Evolutionary conservation across 805 yeast genomes (phyloP), one percentile per base, ranked within the genome.

Genomic region (Saccharomyces paradoxus): DNA sequence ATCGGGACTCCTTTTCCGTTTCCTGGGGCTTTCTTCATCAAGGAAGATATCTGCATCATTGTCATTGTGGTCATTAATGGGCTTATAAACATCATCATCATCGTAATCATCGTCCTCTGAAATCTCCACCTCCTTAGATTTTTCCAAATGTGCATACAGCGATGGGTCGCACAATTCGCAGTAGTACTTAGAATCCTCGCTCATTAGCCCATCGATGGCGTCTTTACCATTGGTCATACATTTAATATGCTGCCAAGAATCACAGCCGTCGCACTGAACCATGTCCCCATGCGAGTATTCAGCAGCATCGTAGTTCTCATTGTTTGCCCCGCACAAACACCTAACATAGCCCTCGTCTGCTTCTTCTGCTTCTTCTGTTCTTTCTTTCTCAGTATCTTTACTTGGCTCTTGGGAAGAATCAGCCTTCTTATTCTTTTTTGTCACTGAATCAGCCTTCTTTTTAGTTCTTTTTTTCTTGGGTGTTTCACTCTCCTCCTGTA

Each of bases 221-320:
- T 62, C 62, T 10, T 64, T 59, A 4, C 71, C 64, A 5, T 68
- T 63, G 27, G 84, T 77, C 79, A 84, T 75, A 67, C 91, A 86
- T 53, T 64, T 70, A 31, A 80, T 78, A 63, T 86, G 91, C 64
- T 86, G 90, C 90, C 90, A 86, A 1, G 89, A 79, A 48, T 75
- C 68, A 64, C 91, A 86, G 7, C 69, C 60, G 28, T 82, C 88
- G 68, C 91, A 86, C 61, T 81, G 82, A 28, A 84, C 77, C 86
- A 84, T 83, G 12, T 73, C 74, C 13, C 86, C 82, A 46, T 57
- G 24, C 1, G 68, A 66, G 56, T 82, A 87, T 3, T 75, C 76
- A 0, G 76, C 83, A 56, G 78, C 86, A 60, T 83, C 74, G 63
- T 81, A 83, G 57, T 81, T 83, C 17, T 70, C 76, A 54, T 80